phyloP scores from a whole-genome alignment of 106 monocot species.

The Phalaenopsis equestris region DNA sequence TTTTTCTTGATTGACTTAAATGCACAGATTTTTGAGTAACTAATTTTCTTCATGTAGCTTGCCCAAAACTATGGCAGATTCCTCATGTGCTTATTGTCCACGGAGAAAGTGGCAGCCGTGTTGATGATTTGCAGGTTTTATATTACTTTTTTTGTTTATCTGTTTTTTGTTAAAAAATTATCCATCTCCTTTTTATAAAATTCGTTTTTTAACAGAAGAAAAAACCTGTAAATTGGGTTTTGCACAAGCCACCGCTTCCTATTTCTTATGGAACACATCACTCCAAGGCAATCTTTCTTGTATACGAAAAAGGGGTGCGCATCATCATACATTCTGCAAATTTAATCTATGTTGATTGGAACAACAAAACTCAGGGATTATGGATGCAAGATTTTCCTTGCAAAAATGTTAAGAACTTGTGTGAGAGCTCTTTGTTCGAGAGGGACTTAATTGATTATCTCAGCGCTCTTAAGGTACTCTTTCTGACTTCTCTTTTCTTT shows the following conservation, averaged over 20 bases:
- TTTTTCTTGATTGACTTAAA: not conserved
- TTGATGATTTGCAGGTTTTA: constrained; percentile 56
- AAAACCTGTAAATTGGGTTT: constrained; percentile 67
- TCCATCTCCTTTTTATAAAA: not conserved
- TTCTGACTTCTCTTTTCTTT: not conserved
- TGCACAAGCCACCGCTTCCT: constrained; percentile 91
- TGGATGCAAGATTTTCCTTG: constrained; percentile 99
- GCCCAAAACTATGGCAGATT: constrained; percentile 56
- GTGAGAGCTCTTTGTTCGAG: constrained; percentile 50
- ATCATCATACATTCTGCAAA: constrained; percentile 93
- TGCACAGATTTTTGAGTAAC: not conserved
- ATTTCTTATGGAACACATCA: constrained; percentile 98
- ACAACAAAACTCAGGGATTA: constrained; percentile 94
- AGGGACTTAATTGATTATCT: constrained; percentile 93
- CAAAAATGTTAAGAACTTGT: constrained; percentile 39
- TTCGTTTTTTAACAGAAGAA: constrained; percentile 31
- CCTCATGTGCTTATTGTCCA: constrained; percentile 85
- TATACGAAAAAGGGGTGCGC: constrained; percentile 75
- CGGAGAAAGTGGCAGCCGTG: constrained; percentile 63
- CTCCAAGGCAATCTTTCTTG: constrained; percentile 89
- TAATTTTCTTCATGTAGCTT: constrained; percentile 39
- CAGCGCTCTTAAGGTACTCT: constrained; percentile 55
- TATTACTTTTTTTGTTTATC: not conserved
- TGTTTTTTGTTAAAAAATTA: not conserved
- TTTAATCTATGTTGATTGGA: constrained; percentile 94